Percentiles rank a stretch among this genome's conserved stretches.
These are phyloP conservation scores for Sporothrix phasma DNA, from an alignment of 2,329 filamentous ascomycete species.

Conservation along the genomic window DNA sequence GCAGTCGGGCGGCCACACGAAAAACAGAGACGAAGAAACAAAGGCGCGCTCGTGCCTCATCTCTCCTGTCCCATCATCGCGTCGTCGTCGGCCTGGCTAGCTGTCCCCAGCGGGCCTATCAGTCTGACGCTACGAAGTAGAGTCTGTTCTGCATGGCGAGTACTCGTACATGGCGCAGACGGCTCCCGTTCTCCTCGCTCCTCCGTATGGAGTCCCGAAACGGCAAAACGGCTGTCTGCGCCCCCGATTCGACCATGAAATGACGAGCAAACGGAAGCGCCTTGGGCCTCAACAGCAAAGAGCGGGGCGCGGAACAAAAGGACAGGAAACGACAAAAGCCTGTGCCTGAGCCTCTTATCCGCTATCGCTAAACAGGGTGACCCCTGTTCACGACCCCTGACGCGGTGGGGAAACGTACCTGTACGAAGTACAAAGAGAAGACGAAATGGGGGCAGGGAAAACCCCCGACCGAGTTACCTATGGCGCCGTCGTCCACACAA, in stretches of 20 bases:
- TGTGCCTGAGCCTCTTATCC: slow-evolving; percentile 5
- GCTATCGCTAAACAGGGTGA: slow-evolving; percentile 7
- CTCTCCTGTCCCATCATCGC: background rate
- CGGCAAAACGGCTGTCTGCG: background rate
- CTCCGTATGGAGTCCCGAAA: background rate
- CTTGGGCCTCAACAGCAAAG: background rate
- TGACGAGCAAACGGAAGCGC: background rate
- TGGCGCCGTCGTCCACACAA: background rate
- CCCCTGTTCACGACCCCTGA: slow-evolving; percentile 7
- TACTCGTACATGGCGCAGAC: background rate
- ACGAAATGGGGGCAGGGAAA: background rate
- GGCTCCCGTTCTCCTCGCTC: background rate
- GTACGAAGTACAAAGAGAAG: background rate
- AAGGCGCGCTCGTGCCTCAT: slow-evolving; percentile 1
- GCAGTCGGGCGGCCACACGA: background rate
- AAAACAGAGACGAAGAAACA: background rate
- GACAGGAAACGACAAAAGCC: background rate
- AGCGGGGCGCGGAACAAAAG: background rate
- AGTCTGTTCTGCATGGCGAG: background rate
- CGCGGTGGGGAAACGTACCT: too few species aligned
- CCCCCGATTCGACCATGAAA: background rate
- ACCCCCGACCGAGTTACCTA: background rate
- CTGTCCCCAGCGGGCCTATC: background rate
- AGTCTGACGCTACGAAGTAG: background rate
- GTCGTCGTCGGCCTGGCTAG: background rate